Conservation (phyloP, 768 basidiomycete genomes). For the Lepiota subincarnata region DNA sequence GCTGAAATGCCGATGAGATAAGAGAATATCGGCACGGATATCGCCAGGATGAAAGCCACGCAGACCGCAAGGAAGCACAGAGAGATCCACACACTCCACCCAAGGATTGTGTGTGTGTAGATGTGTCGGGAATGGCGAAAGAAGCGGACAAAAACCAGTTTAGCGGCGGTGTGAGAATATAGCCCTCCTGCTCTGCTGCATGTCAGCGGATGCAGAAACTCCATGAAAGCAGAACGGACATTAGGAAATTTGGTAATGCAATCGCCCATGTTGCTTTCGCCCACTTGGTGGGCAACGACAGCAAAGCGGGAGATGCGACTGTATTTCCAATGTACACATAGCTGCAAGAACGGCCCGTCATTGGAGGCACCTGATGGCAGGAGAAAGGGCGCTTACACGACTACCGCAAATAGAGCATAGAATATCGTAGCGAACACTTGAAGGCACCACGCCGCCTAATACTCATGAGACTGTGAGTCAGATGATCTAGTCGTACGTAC, state of each 20-base stretch:
- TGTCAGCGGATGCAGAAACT: neutral
- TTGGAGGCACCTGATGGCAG: too few relatives aligned
- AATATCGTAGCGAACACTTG: conserved; percentile 51
- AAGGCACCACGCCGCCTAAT: conserved; percentile 48
- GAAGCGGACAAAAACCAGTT: conserved; percentile 48
- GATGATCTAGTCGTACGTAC: conserved; percentile 24
- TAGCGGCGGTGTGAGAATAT: conserved; percentile 50
- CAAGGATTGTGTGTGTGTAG: conserved; percentile 39
- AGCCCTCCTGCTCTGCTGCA: conserved; percentile 37
- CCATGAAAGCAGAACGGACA: conserved; percentile 26
- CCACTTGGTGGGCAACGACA: conserved; percentile 47
- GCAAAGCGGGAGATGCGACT: conserved; percentile 40
- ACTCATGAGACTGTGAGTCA: neutral
- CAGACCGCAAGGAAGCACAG: conserved; percentile 38
- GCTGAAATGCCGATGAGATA: conserved; percentile 51
- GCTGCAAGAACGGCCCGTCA: conserved; percentile 14
- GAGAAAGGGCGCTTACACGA: conserved; percentile 20
- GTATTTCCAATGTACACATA: conserved; percentile 47
- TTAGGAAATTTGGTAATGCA: conserved; percentile 47
- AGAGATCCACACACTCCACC: conserved; percentile 41
- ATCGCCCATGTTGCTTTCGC: conserved; percentile 46
- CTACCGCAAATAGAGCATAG: conserved; percentile 42
- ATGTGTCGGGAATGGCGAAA: conserved; percentile 47
- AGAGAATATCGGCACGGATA: conserved; percentile 52
- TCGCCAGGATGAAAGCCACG: conserved; percentile 43